These are phyloP conservation scores for Chaetomium fimeti DNA, from an alignment of 495 filamentous ascomycete species.

Conservation along the genomic window DNA sequence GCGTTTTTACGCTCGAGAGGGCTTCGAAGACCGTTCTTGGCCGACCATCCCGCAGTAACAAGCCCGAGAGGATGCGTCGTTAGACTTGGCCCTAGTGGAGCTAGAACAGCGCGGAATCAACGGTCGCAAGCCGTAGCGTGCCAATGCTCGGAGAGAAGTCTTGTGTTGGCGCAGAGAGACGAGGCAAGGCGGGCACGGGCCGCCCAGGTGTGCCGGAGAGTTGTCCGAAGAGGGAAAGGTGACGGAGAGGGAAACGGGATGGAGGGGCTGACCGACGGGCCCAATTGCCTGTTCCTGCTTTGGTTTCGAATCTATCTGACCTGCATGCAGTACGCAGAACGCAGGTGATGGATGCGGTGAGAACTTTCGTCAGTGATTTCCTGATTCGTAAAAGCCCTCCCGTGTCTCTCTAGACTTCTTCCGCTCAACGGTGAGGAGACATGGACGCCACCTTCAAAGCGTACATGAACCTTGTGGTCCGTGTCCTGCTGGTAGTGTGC, in stretches of 20 bases:
- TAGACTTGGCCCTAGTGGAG: slow-evolving; percentile 1
- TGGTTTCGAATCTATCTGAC: not conserved
- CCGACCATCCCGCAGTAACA: not conserved
- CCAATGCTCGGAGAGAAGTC: no score
- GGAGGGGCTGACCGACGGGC: not conserved
- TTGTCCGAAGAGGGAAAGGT: not conserved
- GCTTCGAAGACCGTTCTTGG: not conserved
- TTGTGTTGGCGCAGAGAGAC: not conserved
- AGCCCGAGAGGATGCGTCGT: slow-evolving; percentile 8
- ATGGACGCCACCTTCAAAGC: not conserved
- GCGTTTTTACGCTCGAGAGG: no score
- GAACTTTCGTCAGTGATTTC: not conserved
- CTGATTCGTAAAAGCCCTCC: not conserved
- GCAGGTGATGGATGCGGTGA: not conserved
- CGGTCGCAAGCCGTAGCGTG: not conserved
- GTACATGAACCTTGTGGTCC: not conserved
- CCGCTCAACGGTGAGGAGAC: not conserved
- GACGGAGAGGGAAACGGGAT: not conserved
- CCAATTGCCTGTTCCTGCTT: not conserved
- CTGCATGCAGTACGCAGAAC: not conserved
- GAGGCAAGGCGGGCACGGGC: slow-evolving; percentile 1
- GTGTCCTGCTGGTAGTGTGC: not conserved
- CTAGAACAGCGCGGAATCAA: not conserved
- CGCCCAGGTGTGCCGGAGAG: not conserved
- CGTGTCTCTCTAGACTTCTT: not conserved